These are phyloP conservation scores for Diplodia scrobiculata DNA, from an alignment of 2,329 filamentous ascomycete genomes.

Conservation along the genomic window DNA sequence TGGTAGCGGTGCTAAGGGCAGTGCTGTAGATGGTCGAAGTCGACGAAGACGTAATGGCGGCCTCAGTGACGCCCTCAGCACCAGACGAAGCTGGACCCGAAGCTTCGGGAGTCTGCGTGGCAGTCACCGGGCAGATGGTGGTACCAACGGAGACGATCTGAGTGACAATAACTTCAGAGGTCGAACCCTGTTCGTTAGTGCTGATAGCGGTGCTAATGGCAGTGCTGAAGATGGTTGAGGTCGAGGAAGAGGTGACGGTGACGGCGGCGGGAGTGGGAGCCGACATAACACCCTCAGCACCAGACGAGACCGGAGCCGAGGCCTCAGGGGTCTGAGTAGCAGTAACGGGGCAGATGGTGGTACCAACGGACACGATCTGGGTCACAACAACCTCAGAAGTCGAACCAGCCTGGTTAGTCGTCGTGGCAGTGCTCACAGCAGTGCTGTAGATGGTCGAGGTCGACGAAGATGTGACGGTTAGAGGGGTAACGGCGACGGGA, in stretches of 20 bases:
- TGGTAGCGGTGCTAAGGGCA: neutral
- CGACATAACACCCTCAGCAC: neutral
- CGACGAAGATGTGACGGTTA: slow-evolving; percentile 49
- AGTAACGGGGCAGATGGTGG: slow-evolving; percentile 30
- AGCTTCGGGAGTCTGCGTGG: slow-evolving; percentile 4
- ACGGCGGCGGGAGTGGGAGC: no score
- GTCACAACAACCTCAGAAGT: slow-evolving; percentile 28
- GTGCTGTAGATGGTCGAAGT: slow-evolving; percentile 20
- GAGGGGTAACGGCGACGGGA: slow-evolving; percentile 9
- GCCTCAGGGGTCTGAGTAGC: slow-evolving; percentile 28
- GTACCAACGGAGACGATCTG: slow-evolving; percentile 47
- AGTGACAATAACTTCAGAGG: slow-evolving; percentile 12
- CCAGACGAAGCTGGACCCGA: neutral
- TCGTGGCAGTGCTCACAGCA: slow-evolving; percentile 1
- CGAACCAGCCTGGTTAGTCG: slow-evolving; percentile 12
- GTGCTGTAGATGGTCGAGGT: slow-evolving; percentile 22
- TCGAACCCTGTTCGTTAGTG: slow-evolving; percentile 8
- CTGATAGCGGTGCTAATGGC: neutral
- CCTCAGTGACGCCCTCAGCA: slow-evolving; percentile 4
- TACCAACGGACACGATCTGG: slow-evolving; percentile 8
- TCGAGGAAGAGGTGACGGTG: neutral
- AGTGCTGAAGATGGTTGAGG: slow-evolving; percentile 5
- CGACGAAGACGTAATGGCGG: slow-evolving; percentile 47
- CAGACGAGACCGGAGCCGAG: neutral
- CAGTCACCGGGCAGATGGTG: slow-evolving; percentile 20